Conservation (phyloP, 495 filamentous ascomycete genomes). For the Xylaria palmicola region DNA sequence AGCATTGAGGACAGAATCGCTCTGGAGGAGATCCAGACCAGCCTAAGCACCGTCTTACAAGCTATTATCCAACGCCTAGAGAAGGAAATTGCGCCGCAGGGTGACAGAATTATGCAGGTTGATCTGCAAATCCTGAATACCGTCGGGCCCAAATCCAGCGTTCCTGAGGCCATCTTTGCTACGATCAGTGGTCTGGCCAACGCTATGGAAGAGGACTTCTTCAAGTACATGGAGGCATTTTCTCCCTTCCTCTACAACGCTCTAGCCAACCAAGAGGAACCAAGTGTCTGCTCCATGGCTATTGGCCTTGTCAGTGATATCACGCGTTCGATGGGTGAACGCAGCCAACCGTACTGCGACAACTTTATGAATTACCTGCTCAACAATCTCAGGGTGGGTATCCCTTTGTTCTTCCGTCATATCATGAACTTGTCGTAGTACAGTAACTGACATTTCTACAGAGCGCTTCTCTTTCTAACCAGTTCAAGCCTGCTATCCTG, state of each 20-base stretch:
- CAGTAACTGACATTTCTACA: constrained; percentile 37
- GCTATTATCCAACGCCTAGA: constrained; percentile 91
- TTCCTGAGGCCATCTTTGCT: constrained; percentile 90
- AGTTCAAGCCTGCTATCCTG: constrained; percentile 96
- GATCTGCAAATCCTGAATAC: constrained; percentile 76
- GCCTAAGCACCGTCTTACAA: constrained; percentile 83
- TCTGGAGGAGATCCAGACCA: constrained; percentile 96
- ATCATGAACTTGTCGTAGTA: neutral
- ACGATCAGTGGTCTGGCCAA: constrained; percentile 82
- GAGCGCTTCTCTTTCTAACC: constrained; percentile 77
- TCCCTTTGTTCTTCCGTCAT: neutral
- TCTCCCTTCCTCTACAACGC: constrained; percentile 87
- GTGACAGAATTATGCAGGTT: constrained; percentile 88
- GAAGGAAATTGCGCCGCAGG: constrained; percentile 84
- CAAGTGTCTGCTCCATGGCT: constrained; percentile 90
- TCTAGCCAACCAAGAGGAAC: constrained; percentile 91
- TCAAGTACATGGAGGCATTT: constrained; percentile 96
- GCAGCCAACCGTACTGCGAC: constrained; percentile 91
- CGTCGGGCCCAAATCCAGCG: constrained; percentile 83
- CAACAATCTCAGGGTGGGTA: constrained; percentile 78
- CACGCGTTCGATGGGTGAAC: constrained; percentile 82
- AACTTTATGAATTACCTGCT: constrained; percentile 95
- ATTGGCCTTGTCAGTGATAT: constrained; percentile 97
- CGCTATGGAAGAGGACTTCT: constrained; percentile 86
- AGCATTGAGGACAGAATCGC: constrained; percentile 93